Conservation (phyloP, 1,284 basidiomycete species). For the Wallemia hederae region DNA sequence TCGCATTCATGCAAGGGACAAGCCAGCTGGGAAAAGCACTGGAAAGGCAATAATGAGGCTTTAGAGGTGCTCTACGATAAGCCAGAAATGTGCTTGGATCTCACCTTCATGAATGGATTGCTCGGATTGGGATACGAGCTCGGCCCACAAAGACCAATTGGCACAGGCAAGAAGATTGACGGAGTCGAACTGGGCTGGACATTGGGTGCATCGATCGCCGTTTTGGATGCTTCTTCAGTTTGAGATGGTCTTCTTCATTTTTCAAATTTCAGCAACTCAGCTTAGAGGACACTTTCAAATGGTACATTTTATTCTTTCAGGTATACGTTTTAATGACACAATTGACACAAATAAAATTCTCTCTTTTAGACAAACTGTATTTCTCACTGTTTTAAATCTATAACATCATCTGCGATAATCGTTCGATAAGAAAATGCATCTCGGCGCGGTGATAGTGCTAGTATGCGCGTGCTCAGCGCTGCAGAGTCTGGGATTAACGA, state of each 20-base stretch:
- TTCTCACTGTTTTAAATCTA: background rate
- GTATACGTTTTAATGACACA: no score
- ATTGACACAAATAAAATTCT: background rate
- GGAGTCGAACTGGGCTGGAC: slow-evolving; percentile 91
- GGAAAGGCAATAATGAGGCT: slow-evolving; percentile 21
- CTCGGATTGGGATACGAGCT: slow-evolving; percentile 41
- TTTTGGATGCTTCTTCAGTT: slow-evolving; percentile 16
- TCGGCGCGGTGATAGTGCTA: background rate
- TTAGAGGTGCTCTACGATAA: slow-evolving; percentile 48
- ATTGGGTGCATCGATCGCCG: slow-evolving; percentile 49
- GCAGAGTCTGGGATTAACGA: background rate
- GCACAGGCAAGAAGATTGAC: slow-evolving; percentile 60
- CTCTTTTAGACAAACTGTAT: background rate
- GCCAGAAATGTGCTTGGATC: slow-evolving; percentile 80
- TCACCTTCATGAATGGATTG: slow-evolving; percentile 47
- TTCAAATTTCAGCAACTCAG: no score
- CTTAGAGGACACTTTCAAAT: no score
- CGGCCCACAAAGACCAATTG: slow-evolving; percentile 30
- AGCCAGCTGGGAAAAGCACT: slow-evolving; percentile 25
- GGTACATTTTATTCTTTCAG: no score
- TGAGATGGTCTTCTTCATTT: background rate
- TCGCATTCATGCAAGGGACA: slow-evolving; percentile 39
- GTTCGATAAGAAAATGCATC: background rate
- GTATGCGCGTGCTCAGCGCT: background rate
- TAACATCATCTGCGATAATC: background rate